phyloP scores from a whole-genome alignment of 2,329 filamentous ascomycete genomes.

The Fusarium brevicatenulatum region DNA sequence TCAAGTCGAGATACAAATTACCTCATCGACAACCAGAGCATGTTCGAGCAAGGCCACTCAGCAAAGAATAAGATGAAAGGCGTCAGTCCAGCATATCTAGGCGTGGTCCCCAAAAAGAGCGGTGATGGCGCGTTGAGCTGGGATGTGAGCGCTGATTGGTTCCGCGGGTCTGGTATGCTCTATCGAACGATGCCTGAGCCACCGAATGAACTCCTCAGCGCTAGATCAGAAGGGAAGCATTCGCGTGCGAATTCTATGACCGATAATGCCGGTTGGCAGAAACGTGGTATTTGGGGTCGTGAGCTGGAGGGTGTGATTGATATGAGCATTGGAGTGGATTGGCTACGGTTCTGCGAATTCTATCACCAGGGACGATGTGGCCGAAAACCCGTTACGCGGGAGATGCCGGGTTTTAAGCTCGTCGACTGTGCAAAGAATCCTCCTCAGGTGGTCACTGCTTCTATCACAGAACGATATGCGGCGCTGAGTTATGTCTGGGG shows the following conservation, averaged over 20 bases:
- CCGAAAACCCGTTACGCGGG: conserved; percentile 35
- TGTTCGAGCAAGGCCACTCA: conserved; percentile 48
- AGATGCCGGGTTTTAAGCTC: conserved; percentile 48
- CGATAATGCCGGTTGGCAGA: conserved; percentile 41
- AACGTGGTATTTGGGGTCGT: conserved; percentile 50
- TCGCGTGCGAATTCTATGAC: conserved; percentile 35
- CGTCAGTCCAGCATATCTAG: conserved; percentile 46
- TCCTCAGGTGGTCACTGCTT: conserved; percentile 44
- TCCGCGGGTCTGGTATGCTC: conserved; percentile 49
- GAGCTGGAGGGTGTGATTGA: conserved; percentile 46
- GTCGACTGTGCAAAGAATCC: conserved; percentile 49
- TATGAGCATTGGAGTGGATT: conserved; percentile 46
- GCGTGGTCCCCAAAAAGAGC: conserved; percentile 48
- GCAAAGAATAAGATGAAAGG: conserved; percentile 45
- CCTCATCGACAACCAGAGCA: conserved; percentile 46
- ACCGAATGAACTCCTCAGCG: conserved; percentile 41
- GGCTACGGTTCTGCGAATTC: conserved; percentile 49
- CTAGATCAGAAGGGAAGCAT: conserved; percentile 29
- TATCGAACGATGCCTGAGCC: conserved; percentile 46
- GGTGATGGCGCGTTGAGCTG: conserved; percentile 44
- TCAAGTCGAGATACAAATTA: conserved; percentile 50
- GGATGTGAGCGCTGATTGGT: conserved; percentile 48
- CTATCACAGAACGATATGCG: conserved; percentile 45
- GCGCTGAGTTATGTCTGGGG: conserved; percentile 53
- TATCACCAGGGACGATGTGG: conserved; percentile 49